Conservation (phyloP, 257 asterid species). For the Fraxinus quadrangulata region DNA sequence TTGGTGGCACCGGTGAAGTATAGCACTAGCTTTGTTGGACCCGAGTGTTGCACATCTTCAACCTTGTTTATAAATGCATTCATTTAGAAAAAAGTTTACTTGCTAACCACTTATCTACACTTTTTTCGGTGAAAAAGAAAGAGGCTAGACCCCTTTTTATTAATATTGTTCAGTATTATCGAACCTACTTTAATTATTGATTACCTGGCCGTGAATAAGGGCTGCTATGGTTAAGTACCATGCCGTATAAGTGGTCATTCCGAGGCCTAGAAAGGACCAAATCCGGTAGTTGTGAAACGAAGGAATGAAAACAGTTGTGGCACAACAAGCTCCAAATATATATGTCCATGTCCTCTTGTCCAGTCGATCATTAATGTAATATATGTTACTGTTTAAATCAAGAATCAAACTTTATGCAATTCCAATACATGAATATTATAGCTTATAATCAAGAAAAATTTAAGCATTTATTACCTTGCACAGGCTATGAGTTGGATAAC, state of each 20-base stretch:
- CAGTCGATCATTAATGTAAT: slow-evolving; percentile 31
- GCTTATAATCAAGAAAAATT: no score
- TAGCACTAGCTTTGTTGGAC: slow-evolving; percentile 28
- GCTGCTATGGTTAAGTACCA: slow-evolving; percentile 34
- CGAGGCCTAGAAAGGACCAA: slow-evolving; percentile 34
- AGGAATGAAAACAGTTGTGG: slow-evolving; percentile 32
- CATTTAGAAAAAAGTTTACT: background rate
- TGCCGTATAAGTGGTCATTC: slow-evolving; percentile 35
- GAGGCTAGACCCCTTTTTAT: no score
- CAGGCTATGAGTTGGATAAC: slow-evolving; percentile 36
- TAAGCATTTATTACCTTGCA: slow-evolving; percentile 23
- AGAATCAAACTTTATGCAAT: background rate
- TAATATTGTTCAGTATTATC: no score
- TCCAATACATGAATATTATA: background rate
- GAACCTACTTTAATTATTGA: no score
- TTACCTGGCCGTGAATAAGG: slow-evolving; percentile 28
- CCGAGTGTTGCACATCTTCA: slow-evolving; percentile 30
- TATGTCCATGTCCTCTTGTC: slow-evolving; percentile 40
- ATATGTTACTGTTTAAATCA: slow-evolving; percentile 22
- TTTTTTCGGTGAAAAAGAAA: no score
- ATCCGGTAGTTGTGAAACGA: slow-evolving; percentile 35
- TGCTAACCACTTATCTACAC: no score
- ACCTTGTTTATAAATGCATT: slow-evolving; percentile 10
- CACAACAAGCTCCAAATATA: slow-evolving; percentile 38
- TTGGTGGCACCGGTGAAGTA: slow-evolving; percentile 36